Base-by-base conservation (phyloP, 495 filamentous ascomycete species). In the Annulohypoxylon maeteangense region DNA sequence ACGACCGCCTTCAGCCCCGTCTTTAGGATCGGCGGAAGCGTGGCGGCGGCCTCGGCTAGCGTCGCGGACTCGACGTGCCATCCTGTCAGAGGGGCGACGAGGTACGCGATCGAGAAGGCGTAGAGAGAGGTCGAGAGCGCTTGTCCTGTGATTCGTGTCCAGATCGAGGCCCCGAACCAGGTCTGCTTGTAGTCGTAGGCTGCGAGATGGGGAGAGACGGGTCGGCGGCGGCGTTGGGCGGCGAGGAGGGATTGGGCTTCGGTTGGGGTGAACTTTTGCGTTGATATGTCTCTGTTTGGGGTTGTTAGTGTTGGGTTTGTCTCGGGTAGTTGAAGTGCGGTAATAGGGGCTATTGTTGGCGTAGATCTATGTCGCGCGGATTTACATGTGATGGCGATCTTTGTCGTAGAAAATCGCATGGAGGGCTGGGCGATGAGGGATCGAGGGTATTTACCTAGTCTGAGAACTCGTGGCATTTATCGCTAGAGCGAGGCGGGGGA, bases 111-210 rank as follows among this genome's bases (percentile, higher is more conserved):
- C 34, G 89, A 90, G 83, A 93, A 98, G 69, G 90, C 75, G 88
- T 99, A 99, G 59, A 97, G 84, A 25, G 83, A 82, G 62, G 91
- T 91, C 74, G 89, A 90, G 71, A 98, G 83, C 63, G 84, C 75
- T 67, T 84, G 71, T 66, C 93, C 95, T 14, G 92, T 94, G 83
- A 98, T 86, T 74, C 95, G 93, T 85, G 93, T 90, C 80, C 92
- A 82, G 58, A 76, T 81, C 61, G 90, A 93, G 45, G 83, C 80
- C 58, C 78, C 76, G 77, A 91, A 90, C 91, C 91, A 97, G 60
- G 94, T 94, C 76, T 98, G 90, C 82, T 92, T 91, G 67, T 91
- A 90, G 71, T 88, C 85, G 88, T 98, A 99, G 87, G 97, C 94
- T 66, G 80, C 75, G 58, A 99, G 89, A 78, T 99, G 95, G 45